Evolutionary conservation across 108 stramenopile genomes (phyloP).

Genomic region (Stephanodiscus triporus): DNA sequence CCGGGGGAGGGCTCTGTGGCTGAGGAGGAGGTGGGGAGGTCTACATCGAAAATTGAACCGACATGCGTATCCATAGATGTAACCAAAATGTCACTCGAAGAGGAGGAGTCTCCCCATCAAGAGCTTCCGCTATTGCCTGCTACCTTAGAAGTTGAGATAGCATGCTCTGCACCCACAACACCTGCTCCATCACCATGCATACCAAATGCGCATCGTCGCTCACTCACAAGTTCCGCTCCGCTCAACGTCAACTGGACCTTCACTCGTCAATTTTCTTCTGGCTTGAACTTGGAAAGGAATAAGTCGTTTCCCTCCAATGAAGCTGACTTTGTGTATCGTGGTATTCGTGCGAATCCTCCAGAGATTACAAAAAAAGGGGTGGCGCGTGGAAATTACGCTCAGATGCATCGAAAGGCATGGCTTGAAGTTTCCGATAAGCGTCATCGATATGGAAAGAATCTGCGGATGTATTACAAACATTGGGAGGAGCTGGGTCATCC

Average conservation of each 20-base stretch:
- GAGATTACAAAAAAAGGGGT: slow-evolving; percentile 78
- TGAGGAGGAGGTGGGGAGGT: background rate
- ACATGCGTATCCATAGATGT: slow-evolving; percentile 17
- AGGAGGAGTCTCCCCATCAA: slow-evolving; percentile 7
- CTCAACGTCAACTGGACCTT: slow-evolving; percentile 42
- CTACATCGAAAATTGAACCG: background rate
- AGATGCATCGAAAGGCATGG: slow-evolving; percentile 88
- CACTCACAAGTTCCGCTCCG: slow-evolving; percentile 5
- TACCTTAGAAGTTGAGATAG: background rate
- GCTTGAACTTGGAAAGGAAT: background rate
- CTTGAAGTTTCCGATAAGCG: slow-evolving; percentile 89
- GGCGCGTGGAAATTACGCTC: slow-evolving; percentile 75
- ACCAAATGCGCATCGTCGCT: background rate
- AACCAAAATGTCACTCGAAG: background rate
- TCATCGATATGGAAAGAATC: slow-evolving; percentile 93
- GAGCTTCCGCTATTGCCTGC: slow-evolving; percentile 3
- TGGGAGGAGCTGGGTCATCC: slow-evolving; percentile 82
- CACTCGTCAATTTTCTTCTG: slow-evolving; percentile 36
- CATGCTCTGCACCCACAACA: slow-evolving; percentile 15
- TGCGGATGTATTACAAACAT: slow-evolving; percentile 87
- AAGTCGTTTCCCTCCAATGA: background rate
- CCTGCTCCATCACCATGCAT: slow-evolving; percentile 30
- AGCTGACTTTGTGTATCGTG: slow-evolving; percentile 60
- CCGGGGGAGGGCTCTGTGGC: background rate
- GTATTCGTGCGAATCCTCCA: slow-evolving; percentile 74